A percentile compares a stretch with the other conserved stretches of the same genome.
These are phyloP conservation scores for Stemphylium vesicarium DNA, from an alignment of 2,329 filamentous ascomycete genomes.

Conservation along the genomic window DNA sequence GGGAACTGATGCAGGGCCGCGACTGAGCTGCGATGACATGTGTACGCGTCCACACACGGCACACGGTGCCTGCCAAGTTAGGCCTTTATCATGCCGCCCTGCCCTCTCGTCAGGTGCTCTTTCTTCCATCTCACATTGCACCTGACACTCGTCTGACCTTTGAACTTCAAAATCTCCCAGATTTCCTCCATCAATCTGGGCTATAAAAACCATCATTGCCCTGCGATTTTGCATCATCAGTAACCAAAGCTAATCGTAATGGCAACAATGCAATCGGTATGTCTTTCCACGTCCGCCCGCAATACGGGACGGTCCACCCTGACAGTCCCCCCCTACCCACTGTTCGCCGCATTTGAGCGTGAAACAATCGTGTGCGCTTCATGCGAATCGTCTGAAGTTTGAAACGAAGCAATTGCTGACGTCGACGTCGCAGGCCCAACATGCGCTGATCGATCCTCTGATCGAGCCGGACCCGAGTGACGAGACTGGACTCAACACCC, in stretches of 20 bases:
- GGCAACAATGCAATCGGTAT: constrained; percentile 18
- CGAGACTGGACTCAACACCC: constrained; percentile 69
- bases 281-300: background rate
- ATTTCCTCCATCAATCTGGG: background rate
- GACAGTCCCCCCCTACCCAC: no score
- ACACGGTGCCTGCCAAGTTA: constrained; percentile 43
- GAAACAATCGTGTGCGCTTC: no score
- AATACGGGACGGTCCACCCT: background rate
- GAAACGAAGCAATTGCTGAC: constrained; percentile 9
- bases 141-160: constrained; percentile 1
- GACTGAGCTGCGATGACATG: constrained; percentile 33
- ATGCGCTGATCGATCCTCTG: constrained; percentile 73
- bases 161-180: constrained; percentile 1
- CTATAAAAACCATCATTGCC: background rate
- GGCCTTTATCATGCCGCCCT: constrained; percentile 27
- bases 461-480: constrained; percentile 70
- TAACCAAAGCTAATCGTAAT: constrained; percentile 5
- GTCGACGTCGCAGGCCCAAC: constrained; percentile 60
- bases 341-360: no score
- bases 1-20: constrained; percentile 25
- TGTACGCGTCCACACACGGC: constrained; percentile 25
- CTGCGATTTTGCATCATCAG: background rate
- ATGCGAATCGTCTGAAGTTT: no score
- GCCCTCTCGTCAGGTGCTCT: constrained; percentile 22
- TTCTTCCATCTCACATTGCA: constrained; percentile 8